Evolutionary conservation across 1,284 basidiomycete species (phyloP).

Genomic region (Cryptococcus wingfieldii): DNA sequence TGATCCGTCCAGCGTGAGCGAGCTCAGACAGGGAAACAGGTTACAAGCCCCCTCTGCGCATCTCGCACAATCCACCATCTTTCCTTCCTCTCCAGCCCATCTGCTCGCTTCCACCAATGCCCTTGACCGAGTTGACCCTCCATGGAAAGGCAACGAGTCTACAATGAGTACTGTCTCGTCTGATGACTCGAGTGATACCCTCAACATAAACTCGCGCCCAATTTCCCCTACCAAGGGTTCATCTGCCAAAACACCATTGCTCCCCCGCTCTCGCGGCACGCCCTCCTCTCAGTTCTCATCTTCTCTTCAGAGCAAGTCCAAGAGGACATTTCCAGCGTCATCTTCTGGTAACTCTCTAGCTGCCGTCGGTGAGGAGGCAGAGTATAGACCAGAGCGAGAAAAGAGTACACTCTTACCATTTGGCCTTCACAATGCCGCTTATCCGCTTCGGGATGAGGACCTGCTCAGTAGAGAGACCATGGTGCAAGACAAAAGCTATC

Average conservation of each 20-base stretch:
- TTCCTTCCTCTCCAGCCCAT: constrained; percentile 21
- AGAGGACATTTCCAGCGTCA: constrained; percentile 26
- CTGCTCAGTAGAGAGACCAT: constrained; percentile 11
- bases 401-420: constrained; percentile 18
- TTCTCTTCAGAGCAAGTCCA: not conserved
- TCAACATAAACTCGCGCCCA: not conserved
- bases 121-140: constrained; percentile 9
- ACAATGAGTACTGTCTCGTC: not conserved
- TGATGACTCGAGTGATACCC: not conserved
- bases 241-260: not conserved
- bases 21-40: not conserved
- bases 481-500: constrained; percentile 9
- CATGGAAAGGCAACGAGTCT: constrained; percentile 9
- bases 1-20: not conserved
- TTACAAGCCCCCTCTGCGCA: not conserved
- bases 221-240: not conserved
- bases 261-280: constrained; percentile 2
- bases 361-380: constrained; percentile 14
- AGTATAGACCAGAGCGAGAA: constrained; percentile 2
- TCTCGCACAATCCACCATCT: constrained; percentile 14
- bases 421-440: constrained; percentile 17
- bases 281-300: not conserved
- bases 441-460: constrained; percentile 14
- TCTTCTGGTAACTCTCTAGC: constrained; percentile 25
- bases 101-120: constrained; percentile 16